Base-by-base conservation (phyloP, 768 basidiomycete genomes). In the Lyophyllum shimeji region DNA sequence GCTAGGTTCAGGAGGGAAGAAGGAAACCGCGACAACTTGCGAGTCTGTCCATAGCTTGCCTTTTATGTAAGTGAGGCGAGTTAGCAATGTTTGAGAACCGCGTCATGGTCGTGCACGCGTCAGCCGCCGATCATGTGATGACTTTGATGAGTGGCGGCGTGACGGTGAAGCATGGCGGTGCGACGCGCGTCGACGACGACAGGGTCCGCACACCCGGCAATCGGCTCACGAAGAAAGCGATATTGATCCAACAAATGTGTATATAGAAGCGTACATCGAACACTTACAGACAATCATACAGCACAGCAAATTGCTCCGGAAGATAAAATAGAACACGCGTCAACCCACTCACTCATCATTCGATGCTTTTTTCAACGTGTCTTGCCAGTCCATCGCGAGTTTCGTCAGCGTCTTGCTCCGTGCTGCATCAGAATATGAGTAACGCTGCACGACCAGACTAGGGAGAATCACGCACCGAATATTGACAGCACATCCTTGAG, bases 331-430 rank as follows among this genome's bases (percentile, higher is more conserved):
- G 58, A 52, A 39, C 43, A 48, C 47, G 31, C 17, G 39, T 3
- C 39, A 40, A 31, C 23, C 24, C 40, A 53, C 43, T 69, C 47
- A 65, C n/a, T 84, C 85, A 50, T 86, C 84, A 52, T 66, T 77
- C 29, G 71, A 72, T 12, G 86, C 80, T 65, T 80, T 89, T 72
- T 84, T 88, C 58, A 95, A 68, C 37, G 79, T 77, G 55, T 93
- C 92, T 69, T 93, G 90, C 88, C 91, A 95, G 61, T 92, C 88
- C 60, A 82, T 67, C 7, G 86, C 92, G 21, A 95, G 76, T 61
- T 87, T 85, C 3, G 84, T 81, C 53, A 95, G 67, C 0, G 86
- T 87, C 65, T 89, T 89, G 68, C 88, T 91, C 52, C 82, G 79
- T 25, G 81, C 93, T 95, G 34, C 49, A 53, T 23, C 55, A 34